A percentile compares a stretch with the other conserved stretches of the same genome.
Evolutionary conservation across 805 yeast species (phyloP).

Genomic region (Ogataea zsoltii): DNA sequence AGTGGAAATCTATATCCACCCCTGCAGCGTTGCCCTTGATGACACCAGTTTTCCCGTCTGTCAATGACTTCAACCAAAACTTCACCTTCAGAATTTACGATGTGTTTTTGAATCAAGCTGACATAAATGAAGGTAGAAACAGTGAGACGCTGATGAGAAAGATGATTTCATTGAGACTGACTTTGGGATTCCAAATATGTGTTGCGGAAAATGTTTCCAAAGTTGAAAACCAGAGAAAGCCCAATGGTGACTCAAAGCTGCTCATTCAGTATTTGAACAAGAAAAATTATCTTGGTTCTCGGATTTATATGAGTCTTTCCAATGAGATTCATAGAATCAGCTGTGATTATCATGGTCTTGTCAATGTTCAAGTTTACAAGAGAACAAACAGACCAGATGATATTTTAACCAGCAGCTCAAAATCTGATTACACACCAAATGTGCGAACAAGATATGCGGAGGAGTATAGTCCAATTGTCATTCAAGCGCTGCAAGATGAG

Average conservation of each 20-base stretch:
- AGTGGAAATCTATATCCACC: conserved; percentile 90
- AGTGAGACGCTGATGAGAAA: conserved; percentile 72
- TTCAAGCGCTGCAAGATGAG: conserved; percentile 54
- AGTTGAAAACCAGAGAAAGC: conserved; percentile 61
- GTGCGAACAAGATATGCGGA: conserved; percentile 80
- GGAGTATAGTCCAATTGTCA: conserved; percentile 55
- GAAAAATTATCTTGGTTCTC: conserved; percentile 49
- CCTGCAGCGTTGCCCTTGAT: conserved; percentile 92
- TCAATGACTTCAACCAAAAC: conserved; percentile 64
- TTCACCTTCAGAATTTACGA: conserved; percentile 85
- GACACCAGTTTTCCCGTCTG: conserved; percentile 73
- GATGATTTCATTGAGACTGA: conserved; percentile 80
- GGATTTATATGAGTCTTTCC: conserved; percentile 73
- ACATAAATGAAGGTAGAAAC: conserved; percentile 50
- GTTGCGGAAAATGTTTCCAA: conserved; percentile 65
- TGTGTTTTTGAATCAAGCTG: conserved; percentile 61
- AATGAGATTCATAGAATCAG: conserved; percentile 85
- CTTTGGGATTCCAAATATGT: conserved; percentile 90
- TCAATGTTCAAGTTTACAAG: conserved; percentile 77
- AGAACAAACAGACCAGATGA: conserved; percentile 35
- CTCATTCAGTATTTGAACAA: conserved; percentile 56
- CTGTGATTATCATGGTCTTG: conserved; percentile 67
- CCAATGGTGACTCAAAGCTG: conserved; percentile 54
- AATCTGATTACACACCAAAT: conserved; percentile 45
- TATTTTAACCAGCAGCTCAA: conserved; percentile 27